Base-by-base conservation (phyloP, 768 basidiomycete genomes). In the Saitozyma podzolica region DNA sequence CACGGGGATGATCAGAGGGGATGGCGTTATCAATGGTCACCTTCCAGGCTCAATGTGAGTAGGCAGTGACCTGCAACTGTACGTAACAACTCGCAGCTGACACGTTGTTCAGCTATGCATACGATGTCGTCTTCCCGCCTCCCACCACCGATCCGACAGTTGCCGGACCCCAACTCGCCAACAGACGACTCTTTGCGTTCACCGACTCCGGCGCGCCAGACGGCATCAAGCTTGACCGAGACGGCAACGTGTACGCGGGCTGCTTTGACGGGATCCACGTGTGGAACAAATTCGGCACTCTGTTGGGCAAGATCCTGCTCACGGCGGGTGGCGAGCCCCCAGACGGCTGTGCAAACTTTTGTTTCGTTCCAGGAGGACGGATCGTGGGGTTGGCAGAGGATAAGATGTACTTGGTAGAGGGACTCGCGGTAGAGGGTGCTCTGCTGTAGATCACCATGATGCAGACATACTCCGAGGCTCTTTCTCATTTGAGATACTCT, bases 231-330 rank as follows among this genome's bases (percentile, higher is more conserved):
- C 61, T 62, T 43, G 68, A 69, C 37, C 17, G 14, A 0, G 7
- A 43, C 20, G 65, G 65, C 2, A 66, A 66, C 45, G 68, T 69
- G 0, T 69, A 61, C 43, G 43, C 68, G 6, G 68, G 68, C 8
- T 66, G 65, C 49, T 59, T 62, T n/a, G 68, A 69, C 53, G 68
- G 68, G 5, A 39, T 69, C 6, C 64, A 69, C 53, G 62, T 66
- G 13, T 66, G 68, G 62, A 62, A 56, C 50, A 11, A 14, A 6
- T 54, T 48, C 40, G 65, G 68, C 19, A 63, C 20, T 4, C 40
- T 61, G 11, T 51, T 63, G 7, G 68, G 61, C 39, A 64, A 54
- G 50, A 69, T 67, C 13, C 54, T 64, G 1, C 53, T 58, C 9
- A 13, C 51, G 11, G 58, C 50, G 14, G 61, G 61, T 39, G 58